Base-by-base conservation (phyloP, 345 rosid genomes). In the Anastatica hierochuntica region DNA sequence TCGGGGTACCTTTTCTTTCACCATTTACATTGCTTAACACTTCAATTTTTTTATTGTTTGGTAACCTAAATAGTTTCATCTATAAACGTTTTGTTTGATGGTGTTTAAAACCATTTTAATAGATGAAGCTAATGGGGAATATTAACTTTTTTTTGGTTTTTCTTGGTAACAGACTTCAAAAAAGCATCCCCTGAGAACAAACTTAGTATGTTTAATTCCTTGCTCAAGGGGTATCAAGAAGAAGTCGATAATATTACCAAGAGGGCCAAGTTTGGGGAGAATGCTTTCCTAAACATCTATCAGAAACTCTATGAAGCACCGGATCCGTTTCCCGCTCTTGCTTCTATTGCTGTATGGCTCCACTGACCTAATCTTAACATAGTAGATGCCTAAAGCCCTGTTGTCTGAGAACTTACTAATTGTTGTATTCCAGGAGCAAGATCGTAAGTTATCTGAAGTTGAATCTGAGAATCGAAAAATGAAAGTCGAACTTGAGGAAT, bases 281-380 rank as follows among this genome's bases (percentile, higher is more conserved):
- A 92, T 77, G 81, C 97, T 55, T 88, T 92, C 75, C 89, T 88
- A 39, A 88, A 88, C 70, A 83, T 92, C 58, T 92, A 92, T 74
- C 99, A 92, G 67, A 92, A 92, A 56, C 87, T 92, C 30, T 92
- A 92, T 68, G 97, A 92, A 80, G 99, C 99, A 53, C 99, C 99
- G 17, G 99, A 92, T 75, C 99, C 97, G 53, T 85, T 76, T 76
- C 95, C 86, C 4, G 81, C 97, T 57, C 90, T 92, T 71, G 94
- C 90, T 64, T 85, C 97, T 15, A 79, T 80, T 67, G 76, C 95
- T 67, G 99, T 92, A 75, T 88, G 88, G 70, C 46, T 56, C 68
- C 26, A 27, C 30, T 62, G 49, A 31, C 38, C 48, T 64, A 43
- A 13, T 48, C 49, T 34, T 27, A 12, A 10, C 35, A 15, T 15